Evolutionary conservation across 768 basidiomycete species (phyloP), one percentile per base, ranked within the genome.

Genomic region (Boletellus sp.): DNA sequence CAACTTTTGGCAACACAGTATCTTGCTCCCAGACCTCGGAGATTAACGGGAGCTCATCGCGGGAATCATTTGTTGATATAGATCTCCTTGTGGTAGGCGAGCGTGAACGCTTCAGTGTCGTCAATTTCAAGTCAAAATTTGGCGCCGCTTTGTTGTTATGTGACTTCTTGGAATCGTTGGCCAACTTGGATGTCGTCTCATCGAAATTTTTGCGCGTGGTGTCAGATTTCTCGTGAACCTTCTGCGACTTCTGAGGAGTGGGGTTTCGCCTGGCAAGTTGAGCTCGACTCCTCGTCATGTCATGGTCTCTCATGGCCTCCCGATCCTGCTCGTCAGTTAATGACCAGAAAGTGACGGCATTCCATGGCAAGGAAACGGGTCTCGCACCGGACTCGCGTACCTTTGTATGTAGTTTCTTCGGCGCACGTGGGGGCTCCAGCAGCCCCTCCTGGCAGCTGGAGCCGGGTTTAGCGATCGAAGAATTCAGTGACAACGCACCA

Each of bases 381-480:
- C 50, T 55, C n/a, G 38, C 43, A n/a, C 37, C 35, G 16, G 51
- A 39, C 47, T 52, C 20, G 39, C 53, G 53, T 36, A 60, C 54
- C 67, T 70, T 45, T 60, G 47, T 22, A 52, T 47, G 43, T 11
- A 47, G 44, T 47, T 47, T 61, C 54, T 70, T 77, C 23, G 68
- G 54, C 38, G 57, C 45, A 42, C 73, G 54, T 55, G 76, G 77
- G 22, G 83, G 82, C 45, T 78, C 80, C 13, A 65, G 55, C 12
- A 85, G 58, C 1, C 90, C 90, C 20, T 90, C 84, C 33, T 82
- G 78, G 58, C 90, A 91, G 62, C 90, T 93, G 55, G n/a, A 36
- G 23, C 42, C 42, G 45, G 36, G 45, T 17, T 62, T 47, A 61
- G 56, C 34, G 46, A 45, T 34, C 2, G 9, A 38, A 20, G 16